Conservation (phyloP, 164 flowering plant species). For the Santalum album region DNA sequence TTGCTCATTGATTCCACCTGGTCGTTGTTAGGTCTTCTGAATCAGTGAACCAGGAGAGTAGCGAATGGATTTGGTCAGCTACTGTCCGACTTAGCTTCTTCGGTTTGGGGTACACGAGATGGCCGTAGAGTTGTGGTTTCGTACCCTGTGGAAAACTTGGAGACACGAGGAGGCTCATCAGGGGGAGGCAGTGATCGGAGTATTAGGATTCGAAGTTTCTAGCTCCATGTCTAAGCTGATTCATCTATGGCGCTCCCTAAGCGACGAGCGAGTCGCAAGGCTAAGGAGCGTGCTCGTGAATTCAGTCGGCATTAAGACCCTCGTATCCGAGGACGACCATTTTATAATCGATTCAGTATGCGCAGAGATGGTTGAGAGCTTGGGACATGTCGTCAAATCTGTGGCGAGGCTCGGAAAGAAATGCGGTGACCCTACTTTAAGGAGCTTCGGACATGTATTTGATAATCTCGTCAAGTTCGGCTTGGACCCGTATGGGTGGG, state of each 20-base stretch:
- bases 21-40: background rate
- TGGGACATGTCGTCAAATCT: constrained; percentile 40
- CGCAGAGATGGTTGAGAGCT: constrained; percentile 53
- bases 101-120: constrained; percentile 29
- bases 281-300: constrained; percentile 49
- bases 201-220: constrained; percentile 76
- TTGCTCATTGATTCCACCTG: too few relatives aligned
- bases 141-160: constrained; percentile 38
- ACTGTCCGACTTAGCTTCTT: background rate
- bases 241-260: constrained; percentile 63
- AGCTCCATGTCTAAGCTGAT: constrained; percentile 79
- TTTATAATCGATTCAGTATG: constrained; percentile 38
- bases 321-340: constrained; percentile 72
- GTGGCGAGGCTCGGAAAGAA: constrained; percentile 60
- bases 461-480: constrained; percentile 35
- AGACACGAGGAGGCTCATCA: constrained; percentile 21
- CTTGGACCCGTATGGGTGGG: constrained; percentile 46
- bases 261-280: constrained; percentile 49
- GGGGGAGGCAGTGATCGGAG: constrained; percentile 53
- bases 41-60: background rate
- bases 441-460: constrained; percentile 53
- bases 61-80: background rate
- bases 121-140: constrained; percentile 76
- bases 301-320: constrained; percentile 62
- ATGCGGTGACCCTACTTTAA: constrained; percentile 50